A percentile compares a stretch with the other conserved stretches of the same genome.
Conservation (phyloP, 2,329 filamentous ascomycete genomes). For the Aureobasidium lini region DNA sequence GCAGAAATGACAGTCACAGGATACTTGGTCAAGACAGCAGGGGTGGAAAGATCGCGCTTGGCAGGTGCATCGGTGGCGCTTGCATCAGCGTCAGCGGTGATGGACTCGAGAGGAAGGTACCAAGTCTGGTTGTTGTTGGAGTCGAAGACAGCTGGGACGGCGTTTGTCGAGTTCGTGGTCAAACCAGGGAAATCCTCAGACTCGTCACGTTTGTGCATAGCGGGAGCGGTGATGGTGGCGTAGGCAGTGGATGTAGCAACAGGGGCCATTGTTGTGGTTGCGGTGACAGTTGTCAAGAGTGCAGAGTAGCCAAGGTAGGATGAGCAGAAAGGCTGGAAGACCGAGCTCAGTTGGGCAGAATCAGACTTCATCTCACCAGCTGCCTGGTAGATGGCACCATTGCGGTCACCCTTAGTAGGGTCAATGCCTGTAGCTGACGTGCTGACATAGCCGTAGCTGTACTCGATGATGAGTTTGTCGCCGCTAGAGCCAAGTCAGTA, state of each 20-base stretch:
- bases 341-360: conserved; percentile 7
- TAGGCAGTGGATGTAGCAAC: background rate
- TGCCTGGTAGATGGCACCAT: conserved; percentile 17
- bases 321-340: conserved; percentile 18
- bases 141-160: background rate
- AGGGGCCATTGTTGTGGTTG: background rate
- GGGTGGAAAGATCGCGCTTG: conserved; percentile 6
- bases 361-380: conserved; percentile 12
- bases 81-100: background rate
- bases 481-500: conserved; percentile 8
- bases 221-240: background rate
- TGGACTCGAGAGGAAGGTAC: background rate
- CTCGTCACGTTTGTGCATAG: conserved; percentile 1
- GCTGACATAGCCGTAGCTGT: conserved; percentile 16
- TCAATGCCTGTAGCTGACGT: conserved; percentile 10
- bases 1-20: conserved; percentile 14
- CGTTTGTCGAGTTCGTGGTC: conserved; percentile 1
- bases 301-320: conserved; percentile 8
- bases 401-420: background rate
- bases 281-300: background rate
- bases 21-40: conserved; percentile 15
- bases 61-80: background rate
- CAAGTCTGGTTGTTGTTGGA: conserved; percentile 4
- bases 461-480: conserved; percentile 15
- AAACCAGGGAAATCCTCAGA: background rate